phyloP scores from a whole-genome alignment of 768 basidiomycete genomes.

The Psilocybe sp. region DNA sequence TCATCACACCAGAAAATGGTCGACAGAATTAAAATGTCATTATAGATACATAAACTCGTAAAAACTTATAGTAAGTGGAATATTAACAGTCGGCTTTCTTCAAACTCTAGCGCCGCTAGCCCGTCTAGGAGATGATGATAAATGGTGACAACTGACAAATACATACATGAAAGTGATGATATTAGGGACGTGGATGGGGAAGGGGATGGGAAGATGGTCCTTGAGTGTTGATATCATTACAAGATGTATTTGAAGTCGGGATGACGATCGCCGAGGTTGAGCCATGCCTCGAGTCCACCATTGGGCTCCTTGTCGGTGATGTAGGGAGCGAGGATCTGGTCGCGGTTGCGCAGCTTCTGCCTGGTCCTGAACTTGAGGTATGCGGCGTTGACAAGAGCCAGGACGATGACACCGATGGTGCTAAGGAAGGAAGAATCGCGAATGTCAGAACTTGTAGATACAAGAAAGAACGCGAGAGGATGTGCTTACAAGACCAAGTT shows the following conservation, averaged over 20 bases:
- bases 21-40: no score
- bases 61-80: no score
- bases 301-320: slow-evolving; percentile 24
- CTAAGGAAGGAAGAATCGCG: slow-evolving; percentile 14
- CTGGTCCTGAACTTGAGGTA: slow-evolving; percentile 27
- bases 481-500: slow-evolving; percentile 30
- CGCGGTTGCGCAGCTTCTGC: slow-evolving; percentile 17
- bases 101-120: no score
- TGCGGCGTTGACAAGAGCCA: slow-evolving; percentile 18
- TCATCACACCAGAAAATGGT: no score
- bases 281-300: slow-evolving; percentile 26
- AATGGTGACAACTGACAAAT: background rate
- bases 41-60: no score
- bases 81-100: no score
- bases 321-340: slow-evolving; percentile 27
- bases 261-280: slow-evolving; percentile 31
- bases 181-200: background rate
- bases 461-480: background rate
- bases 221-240: slow-evolving; percentile 2
- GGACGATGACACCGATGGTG: slow-evolving; percentile 4
- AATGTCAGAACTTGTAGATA: slow-evolving; percentile 5
- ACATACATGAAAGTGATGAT: background rate
- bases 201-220: background rate
- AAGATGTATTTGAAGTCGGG: slow-evolving; percentile 32
- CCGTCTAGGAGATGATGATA: no score